These are phyloP conservation scores for Cladophialophora yegresii DNA, from an alignment of 2,329 filamentous ascomycete species.

Conservation along the genomic window DNA sequence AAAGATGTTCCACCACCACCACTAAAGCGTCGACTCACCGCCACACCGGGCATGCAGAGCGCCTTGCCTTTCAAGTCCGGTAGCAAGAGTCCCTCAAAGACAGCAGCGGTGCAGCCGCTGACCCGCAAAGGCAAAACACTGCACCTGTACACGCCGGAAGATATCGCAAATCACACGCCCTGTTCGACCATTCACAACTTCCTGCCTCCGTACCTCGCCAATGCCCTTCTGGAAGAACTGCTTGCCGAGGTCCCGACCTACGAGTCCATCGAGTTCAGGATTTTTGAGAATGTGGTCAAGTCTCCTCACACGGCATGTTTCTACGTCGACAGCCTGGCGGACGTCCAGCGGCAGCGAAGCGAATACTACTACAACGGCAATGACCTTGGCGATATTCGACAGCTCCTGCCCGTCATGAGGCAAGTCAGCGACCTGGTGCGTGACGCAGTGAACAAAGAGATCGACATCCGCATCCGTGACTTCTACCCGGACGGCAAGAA, in stretches of 20 bases:
- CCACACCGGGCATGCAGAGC: constrained; percentile 59
- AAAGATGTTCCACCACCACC: constrained; percentile 29
- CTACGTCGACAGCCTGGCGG: constrained; percentile 74
- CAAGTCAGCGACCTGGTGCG: constrained; percentile 70
- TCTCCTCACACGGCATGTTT: constrained; percentile 83
- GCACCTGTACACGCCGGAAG: constrained; percentile 77
- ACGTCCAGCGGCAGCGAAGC: constrained; percentile 68
- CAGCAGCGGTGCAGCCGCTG: constrained; percentile 49
- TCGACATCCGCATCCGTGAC: constrained; percentile 68
- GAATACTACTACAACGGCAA: constrained; percentile 87
- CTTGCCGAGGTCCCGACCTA: constrained; percentile 72
- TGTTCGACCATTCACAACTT: constrained; percentile 95
- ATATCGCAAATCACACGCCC: constrained; percentile 80
- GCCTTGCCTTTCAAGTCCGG: constrained; percentile 54
- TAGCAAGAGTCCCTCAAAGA: constrained; percentile 40
- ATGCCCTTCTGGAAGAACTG: constrained; percentile 72
- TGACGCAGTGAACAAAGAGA: constrained; percentile 73
- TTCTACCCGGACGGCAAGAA: constrained; percentile 71
- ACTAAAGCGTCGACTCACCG: constrained; percentile 43
- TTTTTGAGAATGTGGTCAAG: constrained; percentile 84
- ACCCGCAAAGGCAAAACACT: constrained; percentile 79
- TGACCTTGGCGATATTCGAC: constrained; percentile 71
- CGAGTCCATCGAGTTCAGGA: constrained; percentile 71
- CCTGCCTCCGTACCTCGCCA: constrained; percentile 69
- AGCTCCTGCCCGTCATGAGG: constrained; percentile 72